These are phyloP conservation scores for Leccinum longicurvipes DNA, from an alignment of 768 basidiomycete genomes.

Conservation along the genomic window DNA sequence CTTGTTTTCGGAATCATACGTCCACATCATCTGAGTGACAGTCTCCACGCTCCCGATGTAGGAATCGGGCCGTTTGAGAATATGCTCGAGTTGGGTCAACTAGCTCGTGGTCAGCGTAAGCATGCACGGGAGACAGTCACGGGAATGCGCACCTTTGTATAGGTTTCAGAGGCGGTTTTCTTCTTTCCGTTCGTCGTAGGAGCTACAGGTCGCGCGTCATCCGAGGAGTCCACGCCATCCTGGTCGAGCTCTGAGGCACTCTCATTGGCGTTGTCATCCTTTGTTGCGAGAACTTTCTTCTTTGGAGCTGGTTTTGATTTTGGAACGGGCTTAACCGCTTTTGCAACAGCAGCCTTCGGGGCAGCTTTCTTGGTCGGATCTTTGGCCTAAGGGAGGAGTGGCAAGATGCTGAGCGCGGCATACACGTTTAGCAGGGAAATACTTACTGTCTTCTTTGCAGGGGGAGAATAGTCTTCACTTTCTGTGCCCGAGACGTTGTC, in stretches of 20 bases:
- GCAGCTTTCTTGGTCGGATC: slow-evolving; percentile 40
- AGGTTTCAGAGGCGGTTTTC: slow-evolving; percentile 89
- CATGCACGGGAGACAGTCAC: neutral
- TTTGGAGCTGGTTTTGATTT: slow-evolving; percentile 57
- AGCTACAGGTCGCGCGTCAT: slow-evolving; percentile 26
- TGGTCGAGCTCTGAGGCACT: slow-evolving; percentile 42
- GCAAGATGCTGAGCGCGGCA: slow-evolving; percentile 12
- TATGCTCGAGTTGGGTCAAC: slow-evolving; percentile 95
- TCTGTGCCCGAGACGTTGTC: slow-evolving; percentile 56
- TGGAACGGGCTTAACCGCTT: slow-evolving; percentile 38
- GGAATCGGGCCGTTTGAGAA: slow-evolving; percentile 86
- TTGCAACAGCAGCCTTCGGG: slow-evolving; percentile 43
- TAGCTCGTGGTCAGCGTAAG: slow-evolving; percentile 30
- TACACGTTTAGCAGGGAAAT: neutral
- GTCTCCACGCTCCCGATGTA: slow-evolving; percentile 97
- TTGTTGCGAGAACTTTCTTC: slow-evolving; percentile 69
- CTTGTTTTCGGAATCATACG: slow-evolving; percentile 79
- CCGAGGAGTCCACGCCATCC: slow-evolving; percentile 36
- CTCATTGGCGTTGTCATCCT: slow-evolving; percentile 59
- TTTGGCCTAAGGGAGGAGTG: slow-evolving; percentile 26
- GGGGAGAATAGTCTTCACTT: slow-evolving; percentile 65
- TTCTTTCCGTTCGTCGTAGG: slow-evolving; percentile 49
- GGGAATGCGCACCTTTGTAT: slow-evolving; percentile 68
- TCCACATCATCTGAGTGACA: slow-evolving; percentile 88
- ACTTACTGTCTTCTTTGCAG: slow-evolving; percentile 49